phyloP scores from a whole-genome alignment of 2,329 filamentous ascomycete species.

The Zymoseptoria brevis region DNA sequence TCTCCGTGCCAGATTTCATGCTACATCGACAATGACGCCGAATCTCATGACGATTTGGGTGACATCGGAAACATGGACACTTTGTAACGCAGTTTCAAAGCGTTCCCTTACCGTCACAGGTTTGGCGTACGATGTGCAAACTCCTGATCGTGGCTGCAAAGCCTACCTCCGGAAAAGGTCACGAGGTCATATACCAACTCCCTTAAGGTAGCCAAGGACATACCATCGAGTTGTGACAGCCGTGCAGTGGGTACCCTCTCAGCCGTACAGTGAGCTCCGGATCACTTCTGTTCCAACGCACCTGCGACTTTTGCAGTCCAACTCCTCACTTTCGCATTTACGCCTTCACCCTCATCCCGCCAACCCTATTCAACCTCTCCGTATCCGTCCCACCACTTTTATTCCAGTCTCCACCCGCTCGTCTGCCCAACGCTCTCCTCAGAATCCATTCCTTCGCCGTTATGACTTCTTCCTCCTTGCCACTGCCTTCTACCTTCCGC shows the following conservation, averaged over 20 bases:
- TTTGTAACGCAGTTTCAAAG: not conserved
- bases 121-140: not conserved
- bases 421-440: slow-evolving; percentile 31
- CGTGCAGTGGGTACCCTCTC: no score
- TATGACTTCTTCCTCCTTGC: slow-evolving; percentile 18
- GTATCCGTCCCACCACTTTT: slow-evolving; percentile 14
- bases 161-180: not conserved
- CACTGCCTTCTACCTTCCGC: slow-evolving; percentile 14
- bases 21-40: not conserved
- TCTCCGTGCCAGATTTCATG: not conserved
- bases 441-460: slow-evolving; percentile 33
- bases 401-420: slow-evolving; percentile 11
- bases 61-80: not conserved
- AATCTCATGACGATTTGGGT: not conserved
- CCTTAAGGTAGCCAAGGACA: no score
- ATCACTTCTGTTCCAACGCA: no score
- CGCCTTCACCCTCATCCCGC: not conserved
- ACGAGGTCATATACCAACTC: no score
- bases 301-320: not conserved
- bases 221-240: no score
- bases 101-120: not conserved
- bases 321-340: not conserved
- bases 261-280: no score
- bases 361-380: slow-evolving; percentile 10
- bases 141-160: not conserved